Conservation (phyloP, 2,329 filamentous ascomycete genomes). For the Colletotrichum tanaceti region DNA sequence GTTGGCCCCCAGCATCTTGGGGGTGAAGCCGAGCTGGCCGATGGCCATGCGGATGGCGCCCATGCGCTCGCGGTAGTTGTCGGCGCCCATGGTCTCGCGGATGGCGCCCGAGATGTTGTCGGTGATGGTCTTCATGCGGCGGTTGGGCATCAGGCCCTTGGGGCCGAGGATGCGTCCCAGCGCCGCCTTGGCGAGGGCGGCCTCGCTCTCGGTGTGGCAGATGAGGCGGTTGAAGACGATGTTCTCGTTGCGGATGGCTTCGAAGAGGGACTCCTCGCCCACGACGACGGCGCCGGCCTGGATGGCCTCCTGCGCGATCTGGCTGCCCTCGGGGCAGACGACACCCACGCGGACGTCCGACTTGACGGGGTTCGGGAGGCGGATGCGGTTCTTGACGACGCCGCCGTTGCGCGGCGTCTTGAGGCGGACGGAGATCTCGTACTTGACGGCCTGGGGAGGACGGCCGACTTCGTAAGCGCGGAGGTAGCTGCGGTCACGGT, state of each 20-base stretch:
- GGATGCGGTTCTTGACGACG: constrained; percentile 86
- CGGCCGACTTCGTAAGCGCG: constrained; percentile 92
- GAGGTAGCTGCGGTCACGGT: constrained; percentile 75
- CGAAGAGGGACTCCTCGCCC: constrained; percentile 88
- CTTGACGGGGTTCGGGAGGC: constrained; percentile 88
- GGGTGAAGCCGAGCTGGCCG: constrained; percentile 89
- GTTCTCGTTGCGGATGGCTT: constrained; percentile 76
- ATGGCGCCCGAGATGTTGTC: constrained; percentile 81
- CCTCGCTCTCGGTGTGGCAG: constrained; percentile 82
- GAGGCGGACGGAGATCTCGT: constrained; percentile 87
- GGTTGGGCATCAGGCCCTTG: constrained; percentile 89
- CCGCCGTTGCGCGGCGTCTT: constrained; percentile 87
- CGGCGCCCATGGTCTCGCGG: constrained; percentile 83
- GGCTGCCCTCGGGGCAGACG: constrained; percentile 85
- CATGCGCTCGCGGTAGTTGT: constrained; percentile 85
- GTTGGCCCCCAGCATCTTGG: constrained; percentile 86
- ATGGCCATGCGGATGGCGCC: constrained; percentile 91
- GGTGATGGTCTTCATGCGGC: constrained; percentile 89
- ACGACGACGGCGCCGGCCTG: constrained; percentile 84
- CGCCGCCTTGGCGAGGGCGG: constrained; percentile 82
- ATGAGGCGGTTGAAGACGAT: constrained; percentile 92
- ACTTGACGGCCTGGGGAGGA: constrained; percentile 79
- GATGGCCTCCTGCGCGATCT: constrained; percentile 77
- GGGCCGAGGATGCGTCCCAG: constrained; percentile 88
- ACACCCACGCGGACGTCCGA: constrained; percentile 91